Evolutionary conservation across 306 rosid genomes (phyloP).

Genomic region (Prunus dulcis): DNA sequence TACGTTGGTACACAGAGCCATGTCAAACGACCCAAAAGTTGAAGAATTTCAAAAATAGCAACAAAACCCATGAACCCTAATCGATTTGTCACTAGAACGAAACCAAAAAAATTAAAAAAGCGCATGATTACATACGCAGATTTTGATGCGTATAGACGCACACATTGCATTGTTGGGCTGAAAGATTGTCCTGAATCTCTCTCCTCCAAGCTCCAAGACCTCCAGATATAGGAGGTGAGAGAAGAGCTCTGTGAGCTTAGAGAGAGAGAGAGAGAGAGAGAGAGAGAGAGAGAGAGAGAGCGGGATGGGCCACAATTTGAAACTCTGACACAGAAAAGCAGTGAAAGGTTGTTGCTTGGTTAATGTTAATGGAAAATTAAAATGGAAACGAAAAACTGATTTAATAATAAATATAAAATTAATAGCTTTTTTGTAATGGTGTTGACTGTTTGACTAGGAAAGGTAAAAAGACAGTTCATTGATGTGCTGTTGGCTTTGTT

Average conservation of each 20-base stretch:
- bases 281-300: conserved; percentile 12
- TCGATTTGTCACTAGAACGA: conserved; percentile 1
- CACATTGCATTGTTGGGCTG: conserved; percentile 2
- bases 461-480: background rate
- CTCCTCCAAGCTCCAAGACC: conserved; percentile 35
- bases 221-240: conserved; percentile 18
- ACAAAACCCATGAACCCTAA: conserved; percentile 26
- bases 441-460: conserved; percentile 13
- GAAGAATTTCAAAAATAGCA: conserved; percentile 1
- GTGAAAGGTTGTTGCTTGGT: background rate
- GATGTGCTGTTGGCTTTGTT: background rate
- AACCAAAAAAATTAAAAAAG: background rate
- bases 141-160: background rate
- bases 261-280: background rate
- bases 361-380: background rate
- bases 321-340: conserved; percentile 11
- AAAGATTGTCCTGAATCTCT: conserved; percentile 45
- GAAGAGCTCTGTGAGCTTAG: background rate
- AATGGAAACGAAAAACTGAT: conserved; percentile 14
- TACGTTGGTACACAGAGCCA: background rate
- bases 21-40: background rate
- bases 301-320: conserved; percentile 22
- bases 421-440: background rate
- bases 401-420: conserved; percentile 1
- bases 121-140: background rate